Conservation (phyloP, 768 basidiomycete genomes). For the Termitomyces sp. region DNA sequence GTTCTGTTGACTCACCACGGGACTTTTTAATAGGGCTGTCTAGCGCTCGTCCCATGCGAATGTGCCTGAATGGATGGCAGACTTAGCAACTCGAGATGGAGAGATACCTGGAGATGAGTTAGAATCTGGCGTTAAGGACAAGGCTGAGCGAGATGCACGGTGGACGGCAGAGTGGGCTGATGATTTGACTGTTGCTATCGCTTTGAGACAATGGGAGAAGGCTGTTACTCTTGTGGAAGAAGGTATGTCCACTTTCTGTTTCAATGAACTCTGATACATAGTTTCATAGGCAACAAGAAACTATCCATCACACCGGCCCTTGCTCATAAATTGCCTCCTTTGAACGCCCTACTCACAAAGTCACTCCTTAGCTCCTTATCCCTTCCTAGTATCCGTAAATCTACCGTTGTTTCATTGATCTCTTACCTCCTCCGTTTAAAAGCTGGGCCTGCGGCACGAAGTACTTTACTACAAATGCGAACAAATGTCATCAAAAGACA, state of each 20-base stretch:
- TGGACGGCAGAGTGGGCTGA: slow-evolving; percentile 92
- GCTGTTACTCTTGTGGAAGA: slow-evolving; percentile 82
- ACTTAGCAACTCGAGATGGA: slow-evolving; percentile 55
- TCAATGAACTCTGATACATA: neutral
- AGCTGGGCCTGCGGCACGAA: slow-evolving; percentile 72
- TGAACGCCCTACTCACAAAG: slow-evolving; percentile 62
- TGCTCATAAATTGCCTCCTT: slow-evolving; percentile 52
- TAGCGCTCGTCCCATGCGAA: slow-evolving; percentile 37
- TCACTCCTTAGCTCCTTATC: slow-evolving; percentile 73
- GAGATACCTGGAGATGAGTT: slow-evolving; percentile 34
- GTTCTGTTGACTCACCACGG: slow-evolving; percentile 3
- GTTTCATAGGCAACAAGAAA: slow-evolving; percentile 50
- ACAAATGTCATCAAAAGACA: slow-evolving; percentile 67
- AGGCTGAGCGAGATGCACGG: slow-evolving; percentile 74
- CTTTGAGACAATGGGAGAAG: slow-evolving; percentile 82
- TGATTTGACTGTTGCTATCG: slow-evolving; percentile 85
- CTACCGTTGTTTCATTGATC: slow-evolving; percentile 64
- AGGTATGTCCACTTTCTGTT: slow-evolving; percentile 37
- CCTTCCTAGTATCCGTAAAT: slow-evolving; percentile 71
- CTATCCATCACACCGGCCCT: slow-evolving; percentile 47
- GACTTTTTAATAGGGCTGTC: neutral
- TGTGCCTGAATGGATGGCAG: slow-evolving; percentile 73
- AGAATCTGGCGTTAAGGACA: slow-evolving; percentile 53
- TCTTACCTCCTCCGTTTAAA: slow-evolving; percentile 69
- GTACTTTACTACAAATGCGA: slow-evolving; percentile 77